phyloP scores from a whole-genome alignment of 2,329 filamentous ascomycete species.

The Verticillium dahliae region DNA sequence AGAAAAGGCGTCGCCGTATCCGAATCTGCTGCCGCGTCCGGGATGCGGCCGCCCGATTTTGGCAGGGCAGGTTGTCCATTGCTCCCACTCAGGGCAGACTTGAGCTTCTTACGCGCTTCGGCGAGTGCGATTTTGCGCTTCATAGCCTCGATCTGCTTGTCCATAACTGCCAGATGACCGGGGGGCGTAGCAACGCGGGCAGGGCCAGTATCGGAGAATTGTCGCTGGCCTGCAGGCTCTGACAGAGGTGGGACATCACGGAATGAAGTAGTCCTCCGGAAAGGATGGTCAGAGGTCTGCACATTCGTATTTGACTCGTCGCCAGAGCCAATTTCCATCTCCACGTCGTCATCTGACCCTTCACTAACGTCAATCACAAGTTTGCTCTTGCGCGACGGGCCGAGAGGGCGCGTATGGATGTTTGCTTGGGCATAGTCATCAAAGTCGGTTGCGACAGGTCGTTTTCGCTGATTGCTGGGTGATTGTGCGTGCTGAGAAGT shows the following conservation, averaged over 20 bases:
- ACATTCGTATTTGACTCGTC: constrained; percentile 31
- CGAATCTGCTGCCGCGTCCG: constrained; percentile 5
- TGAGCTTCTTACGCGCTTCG: constrained; percentile 46
- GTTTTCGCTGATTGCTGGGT: constrained; percentile 25
- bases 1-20: constrained; percentile 9
- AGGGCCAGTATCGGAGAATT: constrained; percentile 31
- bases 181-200: constrained; percentile 27
- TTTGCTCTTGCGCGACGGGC: constrained; percentile 50
- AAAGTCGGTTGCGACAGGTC: constrained; percentile 61
- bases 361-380: constrained; percentile 86
- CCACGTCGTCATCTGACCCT: constrained; percentile 52
- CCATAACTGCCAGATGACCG: constrained; percentile 40
- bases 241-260: constrained; percentile 38
- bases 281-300: constrained; percentile 21
- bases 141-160: constrained; percentile 54
- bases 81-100: constrained; percentile 11
- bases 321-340: constrained; percentile 60
- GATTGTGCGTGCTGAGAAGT: constrained; percentile 17
- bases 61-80: neutral
- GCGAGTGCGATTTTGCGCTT: constrained; percentile 52
- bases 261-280: constrained; percentile 29
- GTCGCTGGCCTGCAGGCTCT: constrained; percentile 30
- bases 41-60: constrained; percentile 6
- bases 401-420: constrained; percentile 54
- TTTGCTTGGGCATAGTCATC: constrained; percentile 43